Conservation (phyloP, 2,329 filamentous ascomycete genomes). For the Elsinoe necatrix region DNA sequence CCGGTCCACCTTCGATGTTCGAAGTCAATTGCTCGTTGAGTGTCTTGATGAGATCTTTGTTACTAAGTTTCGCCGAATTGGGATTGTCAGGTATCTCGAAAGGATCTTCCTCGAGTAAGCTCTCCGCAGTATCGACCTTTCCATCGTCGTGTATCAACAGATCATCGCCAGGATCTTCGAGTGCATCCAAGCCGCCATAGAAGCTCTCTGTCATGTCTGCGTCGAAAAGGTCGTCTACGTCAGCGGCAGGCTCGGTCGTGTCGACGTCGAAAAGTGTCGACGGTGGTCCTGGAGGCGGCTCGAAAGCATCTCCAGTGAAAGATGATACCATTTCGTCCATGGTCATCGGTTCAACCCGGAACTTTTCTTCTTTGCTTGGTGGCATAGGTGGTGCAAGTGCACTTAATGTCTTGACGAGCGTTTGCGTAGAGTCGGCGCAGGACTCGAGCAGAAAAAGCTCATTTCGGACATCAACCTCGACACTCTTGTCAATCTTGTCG, state of each 20-base stretch:
- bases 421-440: conserved; percentile 94
- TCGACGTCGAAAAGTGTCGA: conserved; percentile 37
- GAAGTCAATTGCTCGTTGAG: conserved; percentile 25
- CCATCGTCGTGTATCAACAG: conserved; percentile 20
- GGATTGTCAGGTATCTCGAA: conserved; percentile 31
- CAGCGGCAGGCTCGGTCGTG: conserved; percentile 18
- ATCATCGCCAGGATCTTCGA: conserved; percentile 21
- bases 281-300: conserved; percentile 52
- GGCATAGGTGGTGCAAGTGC: conserved; percentile 75
- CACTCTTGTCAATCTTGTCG: conserved; percentile 50
- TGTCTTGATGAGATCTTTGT: conserved; percentile 27
- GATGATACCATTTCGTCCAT: conserved; percentile 82
- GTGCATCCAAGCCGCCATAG: conserved; percentile 28
- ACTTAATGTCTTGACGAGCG: conserved; percentile 68
- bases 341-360: conserved; percentile 76
- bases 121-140: conserved; percentile 27
- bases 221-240: conserved; percentile 30
- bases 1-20: conserved; percentile 17
- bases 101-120: conserved; percentile 31
- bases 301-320: conserved; percentile 78
- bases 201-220: conserved; percentile 28
- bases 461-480: conserved; percentile 76
- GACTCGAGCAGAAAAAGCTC: conserved; percentile 86
- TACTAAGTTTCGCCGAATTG: conserved; percentile 24
- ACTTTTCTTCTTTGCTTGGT: conserved; percentile 74